Percentiles rank a stretch among this genome's conserved stretches.
Evolutionary conservation across 2,329 filamentous ascomycete genomes (phyloP).

Genomic region (Penicillium verrucosum): DNA sequence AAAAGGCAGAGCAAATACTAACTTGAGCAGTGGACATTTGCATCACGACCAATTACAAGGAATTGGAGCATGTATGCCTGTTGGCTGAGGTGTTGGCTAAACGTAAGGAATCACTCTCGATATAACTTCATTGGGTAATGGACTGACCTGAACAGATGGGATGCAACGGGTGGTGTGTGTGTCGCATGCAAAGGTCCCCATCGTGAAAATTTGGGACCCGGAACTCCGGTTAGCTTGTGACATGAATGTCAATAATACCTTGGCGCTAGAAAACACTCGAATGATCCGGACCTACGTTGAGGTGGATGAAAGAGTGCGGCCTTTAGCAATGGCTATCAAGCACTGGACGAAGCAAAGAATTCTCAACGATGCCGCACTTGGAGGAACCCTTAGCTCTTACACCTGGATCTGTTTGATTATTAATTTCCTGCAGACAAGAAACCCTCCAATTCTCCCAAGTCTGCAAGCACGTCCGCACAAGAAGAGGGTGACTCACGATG

Average conservation of each 20-base stretch:
- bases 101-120: slow-evolving; percentile 57
- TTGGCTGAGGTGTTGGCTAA: slow-evolving; percentile 81
- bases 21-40: slow-evolving; percentile 79
- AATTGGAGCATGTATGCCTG: slow-evolving; percentile 83
- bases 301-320: slow-evolving; percentile 84
- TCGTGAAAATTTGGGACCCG: slow-evolving; percentile 98
- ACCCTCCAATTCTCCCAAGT: slow-evolving; percentile 78
- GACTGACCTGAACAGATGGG: slow-evolving; percentile 60
- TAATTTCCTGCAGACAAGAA: slow-evolving; percentile 85
- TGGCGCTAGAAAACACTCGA: slow-evolving; percentile 91
- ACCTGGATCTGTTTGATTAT: slow-evolving; percentile 99
- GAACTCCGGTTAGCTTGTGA: slow-evolving; percentile 86
- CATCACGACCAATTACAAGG: slow-evolving; percentile 87
- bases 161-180: slow-evolving; percentile 98
- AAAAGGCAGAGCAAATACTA: slow-evolving; percentile 15
- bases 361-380: slow-evolving; percentile 95
- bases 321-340: slow-evolving; percentile 94
- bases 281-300: slow-evolving; percentile 98
- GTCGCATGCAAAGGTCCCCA: slow-evolving; percentile 90
- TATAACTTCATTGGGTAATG: slow-evolving; percentile 2
- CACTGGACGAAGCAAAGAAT: slow-evolving; percentile 92
- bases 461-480: slow-evolving; percentile 71
- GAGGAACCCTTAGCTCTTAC: slow-evolving; percentile 93
- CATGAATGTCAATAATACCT: slow-evolving; percentile 97
- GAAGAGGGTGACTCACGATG: slow-evolving; percentile 60